phyloP scores from a whole-genome alignment of 257 asterid genomes.

The Solanum virginianum region DNA sequence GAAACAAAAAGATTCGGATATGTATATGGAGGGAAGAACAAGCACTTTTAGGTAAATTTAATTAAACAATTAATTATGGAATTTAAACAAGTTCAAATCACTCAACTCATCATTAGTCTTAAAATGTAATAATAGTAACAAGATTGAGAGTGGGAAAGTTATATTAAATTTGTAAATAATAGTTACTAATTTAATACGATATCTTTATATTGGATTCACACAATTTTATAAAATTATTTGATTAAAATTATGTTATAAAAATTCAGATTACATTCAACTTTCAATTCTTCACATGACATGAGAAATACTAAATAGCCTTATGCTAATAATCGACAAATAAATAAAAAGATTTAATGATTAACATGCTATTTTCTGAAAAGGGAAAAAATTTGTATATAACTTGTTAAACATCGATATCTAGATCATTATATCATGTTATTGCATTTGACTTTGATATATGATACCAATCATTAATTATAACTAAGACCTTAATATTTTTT shows the following conservation, averaged over 20 bases:
- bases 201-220: too few species aligned
- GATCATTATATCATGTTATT: not conserved
- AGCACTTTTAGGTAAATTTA: not conserved
- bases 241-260: not conserved
- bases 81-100: not conserved
- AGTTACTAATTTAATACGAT: not conserved
- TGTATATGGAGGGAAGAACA: slow-evolving; percentile 86
- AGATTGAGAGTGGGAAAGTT: not conserved
- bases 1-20: slow-evolving; percentile 78
- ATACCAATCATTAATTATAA: too few species aligned
- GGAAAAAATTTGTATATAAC: not conserved
- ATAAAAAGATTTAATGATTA: not conserved
- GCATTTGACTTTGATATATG: too few species aligned
- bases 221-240: not conserved
- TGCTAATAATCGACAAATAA: not conserved
- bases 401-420: not conserved
- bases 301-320: not conserved
- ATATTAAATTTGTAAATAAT: not conserved
- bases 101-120: not conserved
- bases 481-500: too few species aligned
- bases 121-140: not conserved
- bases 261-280: not conserved
- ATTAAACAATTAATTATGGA: not conserved
- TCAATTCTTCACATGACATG: not conserved
- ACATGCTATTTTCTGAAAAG: not conserved